Evolutionary conservation across 495 filamentous ascomycete genomes (phyloP), one percentile per base, ranked within the genome.

Genomic region (Glonium stellatum): DNA sequence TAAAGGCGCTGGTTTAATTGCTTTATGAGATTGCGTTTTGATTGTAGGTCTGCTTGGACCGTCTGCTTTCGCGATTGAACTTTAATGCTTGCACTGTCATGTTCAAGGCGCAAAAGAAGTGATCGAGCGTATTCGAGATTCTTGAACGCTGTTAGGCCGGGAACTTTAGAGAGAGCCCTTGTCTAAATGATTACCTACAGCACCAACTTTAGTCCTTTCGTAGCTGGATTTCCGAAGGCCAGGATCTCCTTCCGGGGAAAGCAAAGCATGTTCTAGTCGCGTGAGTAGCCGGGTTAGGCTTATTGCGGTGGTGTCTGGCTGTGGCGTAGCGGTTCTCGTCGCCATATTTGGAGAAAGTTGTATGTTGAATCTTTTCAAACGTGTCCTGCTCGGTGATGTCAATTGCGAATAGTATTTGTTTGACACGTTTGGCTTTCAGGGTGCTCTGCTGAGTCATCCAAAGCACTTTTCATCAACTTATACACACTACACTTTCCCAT

Each of bases 61-160:
- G 84, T 82, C 59, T 89, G 81, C 46, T 85, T 83, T 55, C 81
- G 82, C 39, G 82, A 74, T 54, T 80, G 79, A 19, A 83, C 77
- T 71, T 89, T 89, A 61, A 90, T 72, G 46, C 76, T 68, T 5
- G 82, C 74, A 34, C 85, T 81, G 46, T 86, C 83, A 59, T 89
- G 88, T 69, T 96, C 90, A 22, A 95, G 80, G 55, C 79, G 81
- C 34, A 86, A 78, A 46, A 96, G 87, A 50, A 90, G 81, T 1
- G 81, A 80, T 52, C 85, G 84, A 9, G 91, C 91, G 69, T 90
- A 85, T 69, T 88, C 86, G 63, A 96, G 74, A 67, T 93, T 96
- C 84, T 91, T n/a, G 34, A 6, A 31, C 2, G 27, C 27, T 31
- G 19, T 53, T 22, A 53, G n/a, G 13, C 18, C 3, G 6, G 6